Base-by-base conservation (phyloP, 139 green algal genomes). In the Gonium pectorale region DNA sequence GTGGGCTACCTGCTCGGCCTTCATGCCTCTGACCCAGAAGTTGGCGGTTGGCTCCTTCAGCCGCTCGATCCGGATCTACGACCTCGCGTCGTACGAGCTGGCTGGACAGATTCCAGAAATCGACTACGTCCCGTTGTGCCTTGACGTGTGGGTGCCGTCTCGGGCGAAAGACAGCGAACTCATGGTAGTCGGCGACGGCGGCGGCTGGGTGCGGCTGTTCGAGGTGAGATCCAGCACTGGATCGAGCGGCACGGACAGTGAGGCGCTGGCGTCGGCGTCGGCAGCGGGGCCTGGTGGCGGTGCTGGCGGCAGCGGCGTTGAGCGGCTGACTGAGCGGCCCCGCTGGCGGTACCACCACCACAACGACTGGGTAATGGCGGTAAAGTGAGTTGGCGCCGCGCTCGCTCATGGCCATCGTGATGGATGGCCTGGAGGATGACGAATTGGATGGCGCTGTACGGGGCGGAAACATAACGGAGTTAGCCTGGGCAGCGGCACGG, bases 51-150 rank as follows among this genome's bases (percentile, higher is more conserved):
- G 88, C 0, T 89, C 86, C 35, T 94, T 94, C 85, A 82, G 79
- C 51, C 78, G 92, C 17, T 88, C 51, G 44, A 87, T 95, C 46
- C 88, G 84, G 7, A 94, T 95, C 38, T 95, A 89, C 70, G 92
- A 95, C 63, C 80, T 93, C 35, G 52, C 83, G 11, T 87, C 62
- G 5, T 91, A 86, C 75, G 88, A 92, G 75, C 35, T 80, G 71
- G 88, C 74, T 46, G 80, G 86, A 21, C 83, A 88, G 79, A 91
- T 91, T 59, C 80, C 73, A 2, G 89, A 95, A 72, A 89, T 95
- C 40, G 90, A 92, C 69, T 90, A 90, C 74, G 86, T 92, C 29
- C 88, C 92, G 2, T 79, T 94, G 44, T 87, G 81, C 38, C 80
- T 94, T 83, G 91, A 93, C 54, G 81, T 85, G 35, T 95, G 91